phyloP scores from a whole-genome alignment of 441 rosid genomes.

The Iberis amara region DNA sequence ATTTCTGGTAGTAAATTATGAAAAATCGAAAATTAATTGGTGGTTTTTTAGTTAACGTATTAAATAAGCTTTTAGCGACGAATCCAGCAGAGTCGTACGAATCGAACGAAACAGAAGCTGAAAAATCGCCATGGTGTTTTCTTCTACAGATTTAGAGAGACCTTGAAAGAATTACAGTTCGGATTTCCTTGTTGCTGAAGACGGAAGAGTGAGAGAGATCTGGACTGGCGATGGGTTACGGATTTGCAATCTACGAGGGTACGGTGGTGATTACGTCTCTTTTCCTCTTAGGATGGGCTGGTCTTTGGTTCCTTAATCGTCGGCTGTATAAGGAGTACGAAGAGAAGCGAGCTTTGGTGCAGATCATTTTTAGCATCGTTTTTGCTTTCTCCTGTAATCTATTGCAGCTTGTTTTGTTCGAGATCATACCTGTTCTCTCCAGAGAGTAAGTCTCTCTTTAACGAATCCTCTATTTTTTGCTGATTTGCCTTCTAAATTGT shows the following conservation, averaged over 20 bases:
- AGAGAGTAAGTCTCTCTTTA: constrained; percentile 40
- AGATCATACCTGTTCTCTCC: constrained; percentile 82
- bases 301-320: constrained; percentile 76
- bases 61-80: no score
- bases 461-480: no score
- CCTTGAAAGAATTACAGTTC: no score
- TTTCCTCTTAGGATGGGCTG: constrained; percentile 64
- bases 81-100: no score
- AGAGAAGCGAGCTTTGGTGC: constrained; percentile 74
- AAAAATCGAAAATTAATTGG: no score
- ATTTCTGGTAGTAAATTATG: no score
- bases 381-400: constrained; percentile 89
- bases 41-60: no score
- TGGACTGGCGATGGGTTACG: constrained; percentile 46
- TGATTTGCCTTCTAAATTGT: no score
- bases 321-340: constrained; percentile 86
- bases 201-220: constrained; percentile 1
- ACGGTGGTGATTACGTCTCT: constrained; percentile 54
- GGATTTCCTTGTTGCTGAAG: no score
- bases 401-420: constrained; percentile 86
- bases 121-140: no score
- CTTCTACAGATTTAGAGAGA: no score
- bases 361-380: constrained; percentile 79
- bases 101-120: no score
- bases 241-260: constrained; percentile 57